A percentile compares a stretch with the other conserved stretches of the same genome.
Conservation (phyloP, 2,329 filamentous ascomycete genomes). For the Pestalotiopsis sp. region DNA sequence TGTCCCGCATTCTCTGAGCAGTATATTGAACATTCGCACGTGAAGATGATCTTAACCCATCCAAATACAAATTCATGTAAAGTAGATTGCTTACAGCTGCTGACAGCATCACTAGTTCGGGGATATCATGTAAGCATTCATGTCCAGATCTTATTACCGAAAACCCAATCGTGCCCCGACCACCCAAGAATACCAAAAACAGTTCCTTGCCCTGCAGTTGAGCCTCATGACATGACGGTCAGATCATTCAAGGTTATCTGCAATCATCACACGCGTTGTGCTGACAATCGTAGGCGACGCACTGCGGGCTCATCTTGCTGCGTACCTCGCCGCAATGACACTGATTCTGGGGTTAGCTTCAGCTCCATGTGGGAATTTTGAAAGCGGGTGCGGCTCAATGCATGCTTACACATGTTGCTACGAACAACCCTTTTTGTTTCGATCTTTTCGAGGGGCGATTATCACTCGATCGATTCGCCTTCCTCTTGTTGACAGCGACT, state of each 20-base stretch:
- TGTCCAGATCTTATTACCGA: background rate
- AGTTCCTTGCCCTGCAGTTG: background rate
- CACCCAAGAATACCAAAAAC: background rate
- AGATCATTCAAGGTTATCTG: background rate
- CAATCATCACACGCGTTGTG: slow-evolving; percentile 14
- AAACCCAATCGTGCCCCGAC: background rate
- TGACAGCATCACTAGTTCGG: slow-evolving; percentile 3
- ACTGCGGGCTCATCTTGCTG: slow-evolving; percentile 10
- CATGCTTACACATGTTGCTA: slow-evolving; percentile 16
- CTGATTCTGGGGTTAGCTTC: slow-evolving; percentile 17
- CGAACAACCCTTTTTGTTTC: slow-evolving; percentile 1
- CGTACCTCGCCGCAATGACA: slow-evolving; percentile 24
- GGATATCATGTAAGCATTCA: background rate
- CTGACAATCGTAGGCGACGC: slow-evolving; percentile 13
- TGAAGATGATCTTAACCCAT: background rate
- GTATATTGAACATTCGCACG: background rate
- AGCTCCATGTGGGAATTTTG: background rate
- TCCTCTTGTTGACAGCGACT: slow-evolving; percentile 10
- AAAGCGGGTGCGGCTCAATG: background rate
- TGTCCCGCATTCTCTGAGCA: background rate
- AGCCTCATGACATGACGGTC: background rate
- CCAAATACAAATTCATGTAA: background rate
- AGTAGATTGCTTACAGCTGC: slow-evolving; percentile 10
- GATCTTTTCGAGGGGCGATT: slow-evolving; percentile 4
- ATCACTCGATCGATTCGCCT: slow-evolving; percentile 6